These are phyloP conservation scores for Fusarium nygamai DNA, from an alignment of 2,329 filamentous ascomycete genomes.

Conservation along the genomic window DNA sequence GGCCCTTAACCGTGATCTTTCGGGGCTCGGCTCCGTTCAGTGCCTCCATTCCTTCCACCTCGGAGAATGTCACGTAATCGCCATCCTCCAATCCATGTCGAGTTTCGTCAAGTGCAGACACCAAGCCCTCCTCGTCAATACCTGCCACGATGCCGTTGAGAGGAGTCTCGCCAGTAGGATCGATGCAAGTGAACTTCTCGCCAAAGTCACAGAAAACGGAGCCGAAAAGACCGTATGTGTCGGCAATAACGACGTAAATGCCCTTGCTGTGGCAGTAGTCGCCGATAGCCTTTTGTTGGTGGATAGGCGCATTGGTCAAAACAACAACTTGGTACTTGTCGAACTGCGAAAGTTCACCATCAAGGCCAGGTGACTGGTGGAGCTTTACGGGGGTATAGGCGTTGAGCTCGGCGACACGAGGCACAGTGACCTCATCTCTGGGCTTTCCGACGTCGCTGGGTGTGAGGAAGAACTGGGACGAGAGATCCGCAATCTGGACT, in stretches of 20 bases:
- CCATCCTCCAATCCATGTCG: conserved; percentile 96
- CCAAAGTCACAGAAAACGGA: conserved; percentile 98
- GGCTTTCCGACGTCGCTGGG: conserved; percentile 91
- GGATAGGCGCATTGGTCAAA: conserved; percentile 83
- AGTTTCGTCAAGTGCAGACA: conserved; percentile 93
- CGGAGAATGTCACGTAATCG: conserved; percentile 94
- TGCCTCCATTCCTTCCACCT: conserved; percentile 90
- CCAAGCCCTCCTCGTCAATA: conserved; percentile 88
- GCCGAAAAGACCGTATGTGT: conserved; percentile 94
- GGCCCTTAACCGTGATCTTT: conserved; percentile 93
- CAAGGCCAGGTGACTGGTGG: conserved; percentile 73
- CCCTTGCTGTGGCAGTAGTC: conserved; percentile 95
- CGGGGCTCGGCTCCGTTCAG: conserved; percentile 85
- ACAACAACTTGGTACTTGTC: conserved; percentile 94
- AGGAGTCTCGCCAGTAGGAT: conserved; percentile 89
- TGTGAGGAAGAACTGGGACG: conserved; percentile 96
- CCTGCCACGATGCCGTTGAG: conserved; percentile 88
- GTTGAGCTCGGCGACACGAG: conserved; percentile 92
- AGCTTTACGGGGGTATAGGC: conserved; percentile 92
- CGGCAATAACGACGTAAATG: conserved; percentile 87
- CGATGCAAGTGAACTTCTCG: conserved; percentile 88
- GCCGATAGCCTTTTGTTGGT: conserved; percentile 83
- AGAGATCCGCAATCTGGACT: conserved; percentile 86
- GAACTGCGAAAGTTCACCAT: conserved; percentile 80
- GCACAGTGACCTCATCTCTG: conserved; percentile 85